Percentiles rank a stretch among this genome's conserved stretches.
These are phyloP conservation scores for Simplicillium sp. DNA, from an alignment of 2,329 filamentous ascomycete species.

Conservation along the genomic window DNA sequence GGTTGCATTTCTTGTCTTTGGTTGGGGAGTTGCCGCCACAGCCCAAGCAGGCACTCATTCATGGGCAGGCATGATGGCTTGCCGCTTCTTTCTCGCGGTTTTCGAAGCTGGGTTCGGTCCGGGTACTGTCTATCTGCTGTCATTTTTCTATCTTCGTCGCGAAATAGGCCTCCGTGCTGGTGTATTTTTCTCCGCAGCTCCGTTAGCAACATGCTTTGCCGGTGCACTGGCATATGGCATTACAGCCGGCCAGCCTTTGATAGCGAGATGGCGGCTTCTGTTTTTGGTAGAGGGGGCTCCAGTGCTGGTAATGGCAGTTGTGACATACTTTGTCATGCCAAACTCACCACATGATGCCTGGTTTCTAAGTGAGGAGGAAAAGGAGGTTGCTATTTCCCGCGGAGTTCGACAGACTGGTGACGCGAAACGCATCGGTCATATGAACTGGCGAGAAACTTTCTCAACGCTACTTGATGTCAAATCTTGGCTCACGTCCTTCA, in stretches of 20 bases:
- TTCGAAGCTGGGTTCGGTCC: slow-evolving; percentile 18
- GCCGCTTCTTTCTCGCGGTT: slow-evolving; percentile 16
- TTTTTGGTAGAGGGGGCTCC: slow-evolving; percentile 21
- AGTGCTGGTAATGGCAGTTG: slow-evolving; percentile 16
- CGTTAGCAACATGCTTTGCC: slow-evolving; percentile 22
- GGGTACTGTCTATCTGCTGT: slow-evolving; percentile 19
- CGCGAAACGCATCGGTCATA: slow-evolving; percentile 4
- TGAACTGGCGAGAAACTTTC: slow-evolving; percentile 20
- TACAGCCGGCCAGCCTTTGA: slow-evolving; percentile 13
- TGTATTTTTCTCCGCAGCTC: slow-evolving; percentile 17
- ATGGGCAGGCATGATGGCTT: slow-evolving; percentile 12
- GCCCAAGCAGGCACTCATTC: slow-evolving; percentile 11
- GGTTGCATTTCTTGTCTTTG: slow-evolving; percentile 12
- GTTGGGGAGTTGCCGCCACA: slow-evolving; percentile 13
- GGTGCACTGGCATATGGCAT: slow-evolving; percentile 22
- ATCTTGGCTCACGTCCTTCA: slow-evolving; percentile 13
- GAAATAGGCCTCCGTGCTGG: slow-evolving; percentile 19
- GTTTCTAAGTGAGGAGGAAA: slow-evolving; percentile 18
- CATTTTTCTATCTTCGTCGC: slow-evolving; percentile 21
- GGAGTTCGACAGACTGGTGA: slow-evolving; percentile 13
- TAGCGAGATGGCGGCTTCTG: slow-evolving; percentile 19
- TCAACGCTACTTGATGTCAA: slow-evolving; percentile 23
- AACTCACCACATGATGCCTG: slow-evolving; percentile 17
- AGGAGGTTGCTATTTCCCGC: slow-evolving; percentile 12
- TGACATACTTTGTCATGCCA: slow-evolving; percentile 20